These are phyloP conservation scores for Fomes fomentarius DNA, from an alignment of 1,284 basidiomycete genomes.

Conservation along the genomic window DNA sequence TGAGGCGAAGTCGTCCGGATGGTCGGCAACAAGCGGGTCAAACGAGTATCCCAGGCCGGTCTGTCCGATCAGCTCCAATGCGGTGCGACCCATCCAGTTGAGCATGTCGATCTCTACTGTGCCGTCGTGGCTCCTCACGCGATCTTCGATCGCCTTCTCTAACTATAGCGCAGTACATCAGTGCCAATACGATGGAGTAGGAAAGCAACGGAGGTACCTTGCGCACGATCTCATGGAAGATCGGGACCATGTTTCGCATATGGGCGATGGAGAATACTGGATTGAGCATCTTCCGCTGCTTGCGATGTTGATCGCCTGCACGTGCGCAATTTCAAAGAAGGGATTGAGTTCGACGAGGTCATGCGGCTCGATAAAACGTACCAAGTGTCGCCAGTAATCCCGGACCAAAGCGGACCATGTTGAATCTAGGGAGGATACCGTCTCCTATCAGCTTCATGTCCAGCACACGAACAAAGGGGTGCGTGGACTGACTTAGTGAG, in stretches of 20 bases:
- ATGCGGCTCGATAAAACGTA: neutral
- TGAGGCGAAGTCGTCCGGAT: conserved; percentile 37
- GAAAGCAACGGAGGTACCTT: conserved; percentile 3
- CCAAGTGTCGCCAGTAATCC: conserved; percentile 14
- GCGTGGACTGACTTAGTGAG: conserved; percentile 12
- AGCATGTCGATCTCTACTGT: conserved; percentile 27
- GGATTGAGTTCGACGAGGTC: neutral
- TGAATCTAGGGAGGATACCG: conserved; percentile 7
- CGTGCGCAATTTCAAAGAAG: no score
- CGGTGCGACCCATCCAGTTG: conserved; percentile 42
- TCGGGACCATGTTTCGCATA: conserved; percentile 16
- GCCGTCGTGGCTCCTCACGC: conserved; percentile 17
- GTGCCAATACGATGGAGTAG: neutral
- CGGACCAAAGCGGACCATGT: conserved; percentile 11
- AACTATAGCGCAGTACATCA: conserved; percentile 8
- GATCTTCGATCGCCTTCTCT: conserved; percentile 16
- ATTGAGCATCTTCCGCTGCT: conserved; percentile 20
- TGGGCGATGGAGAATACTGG: conserved; percentile 18
- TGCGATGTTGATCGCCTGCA: conserved; percentile 12
- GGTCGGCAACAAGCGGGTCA: conserved; percentile 34
- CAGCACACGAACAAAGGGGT: neutral
- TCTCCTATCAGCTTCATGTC: neutral
- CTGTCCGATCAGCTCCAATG: conserved; percentile 38
- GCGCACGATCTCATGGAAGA: conserved; percentile 10
- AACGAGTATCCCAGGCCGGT: conserved; percentile 46